Base-by-base conservation (phyloP, 164 flowering plant species). In the Magnolia kwangsiensis region DNA sequence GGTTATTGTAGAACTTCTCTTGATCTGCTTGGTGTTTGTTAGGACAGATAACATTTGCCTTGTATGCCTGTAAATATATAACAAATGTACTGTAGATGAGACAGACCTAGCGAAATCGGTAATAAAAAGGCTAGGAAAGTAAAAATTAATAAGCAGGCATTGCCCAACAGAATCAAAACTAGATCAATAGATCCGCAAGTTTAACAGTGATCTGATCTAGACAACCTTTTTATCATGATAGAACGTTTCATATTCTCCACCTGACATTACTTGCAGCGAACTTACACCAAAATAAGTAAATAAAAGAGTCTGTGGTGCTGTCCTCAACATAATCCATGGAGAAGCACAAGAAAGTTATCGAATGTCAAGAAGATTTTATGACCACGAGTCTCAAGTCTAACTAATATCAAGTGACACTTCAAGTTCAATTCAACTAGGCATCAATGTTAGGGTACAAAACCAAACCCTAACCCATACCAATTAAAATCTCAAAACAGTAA, bases 11-110 rank as follows among this genome's bases (percentile, higher is more conserved):
- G 81, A 96, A 96, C 87, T 90, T 94, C 82, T 93, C 99, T 7
- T 89, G 88, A 50, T 96, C 99, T 72, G 93, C 86, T 78, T 91
- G 99, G 84, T 96, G 94, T 79, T 96, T 96, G 84, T 96, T 96
- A 65, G 99, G 99, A 78, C 99, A 96, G 73, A 96, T 87, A 75
- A 96, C 97, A 88, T 91, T 92, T 74, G 98, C 99, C 81, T 82
- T 84, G 83, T 90, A 94, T 50, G 99, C 99, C 99, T 96, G 90
- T 69, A 69, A 16, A 71, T n/a, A 45, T 63, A 61, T 20, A 50
- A 50, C 7, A 73, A 37, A 73, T 27, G 19, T 20, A 61, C 19
- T 19, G 37, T 24, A 63, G 63, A 71, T 50, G 4, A 55, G 63
- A 23, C 61, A 21, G n/a, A 23, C 49, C 55, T 8, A 69, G 74